phyloP scores from a whole-genome alignment of 371 early-diverging fungal species.

The Batrachochytrium dendrobatidis region DNA sequence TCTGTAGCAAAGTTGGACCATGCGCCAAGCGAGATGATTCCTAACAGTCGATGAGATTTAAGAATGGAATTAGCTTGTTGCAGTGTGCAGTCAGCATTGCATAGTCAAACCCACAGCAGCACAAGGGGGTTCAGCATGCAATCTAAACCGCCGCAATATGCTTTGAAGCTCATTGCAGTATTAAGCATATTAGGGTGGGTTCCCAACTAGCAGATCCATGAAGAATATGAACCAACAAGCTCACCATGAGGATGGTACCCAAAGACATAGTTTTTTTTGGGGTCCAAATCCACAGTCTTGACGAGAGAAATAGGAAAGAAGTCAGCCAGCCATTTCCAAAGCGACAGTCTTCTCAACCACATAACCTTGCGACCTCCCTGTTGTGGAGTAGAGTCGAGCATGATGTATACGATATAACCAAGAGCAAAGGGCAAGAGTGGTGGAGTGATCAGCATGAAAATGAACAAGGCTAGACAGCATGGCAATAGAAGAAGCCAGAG shows the following conservation, averaged over 20 bases:
- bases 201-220: not conserved
- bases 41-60: conserved; percentile 1
- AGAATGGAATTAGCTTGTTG: not conserved
- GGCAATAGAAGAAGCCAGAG: conserved; percentile 55
- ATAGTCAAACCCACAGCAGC: too few species aligned
- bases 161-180: too few species aligned
- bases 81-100: too few species aligned
- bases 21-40: conserved; percentile 78
- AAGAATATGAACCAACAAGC: not conserved
- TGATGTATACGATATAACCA: conserved; percentile 55
- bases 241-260: conserved; percentile 18
- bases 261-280: conserved; percentile 50
- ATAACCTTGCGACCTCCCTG: conserved; percentile 60
- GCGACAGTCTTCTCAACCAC: conserved; percentile 43
- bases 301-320: conserved; percentile 72
- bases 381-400: conserved; percentile 36
- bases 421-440: conserved; percentile 52
- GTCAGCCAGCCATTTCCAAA: conserved; percentile 69
- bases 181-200: not conserved
- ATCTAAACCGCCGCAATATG: too few species aligned
- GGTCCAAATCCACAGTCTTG: conserved; percentile 70
- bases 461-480: conserved; percentile 44
- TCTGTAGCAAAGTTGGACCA: conserved; percentile 70
- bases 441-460: conserved; percentile 31
- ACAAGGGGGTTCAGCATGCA: too few species aligned